Conservation (phyloP, 1,139 yeast species). For the Hansenula sp. region DNA sequence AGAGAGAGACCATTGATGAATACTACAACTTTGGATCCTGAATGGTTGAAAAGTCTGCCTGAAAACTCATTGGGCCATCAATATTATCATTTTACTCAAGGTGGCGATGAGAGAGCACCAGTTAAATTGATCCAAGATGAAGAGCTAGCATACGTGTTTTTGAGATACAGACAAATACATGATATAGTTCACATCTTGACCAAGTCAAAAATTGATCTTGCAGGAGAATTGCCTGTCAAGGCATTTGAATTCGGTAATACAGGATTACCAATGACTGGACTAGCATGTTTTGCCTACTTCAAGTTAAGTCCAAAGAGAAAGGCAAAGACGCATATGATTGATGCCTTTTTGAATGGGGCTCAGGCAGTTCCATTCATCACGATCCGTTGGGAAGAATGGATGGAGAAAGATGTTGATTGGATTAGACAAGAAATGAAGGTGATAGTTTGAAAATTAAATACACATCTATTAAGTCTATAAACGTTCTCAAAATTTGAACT, state of each 20-base stretch:
- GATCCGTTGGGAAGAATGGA: conserved; percentile 88
- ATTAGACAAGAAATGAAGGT: conserved; percentile 55
- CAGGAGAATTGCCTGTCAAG: conserved; percentile 93
- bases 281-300: conserved; percentile 83
- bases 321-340: conserved; percentile 39
- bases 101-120: conserved; percentile 90
- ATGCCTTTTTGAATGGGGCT: conserved; percentile 72
- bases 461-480: too few relatives aligned
- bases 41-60: conserved; percentile 56
- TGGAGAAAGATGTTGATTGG: conserved; percentile 69
- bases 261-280: conserved; percentile 93
- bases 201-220: conserved; percentile 85
- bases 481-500: neutral
- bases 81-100: conserved; percentile 81
- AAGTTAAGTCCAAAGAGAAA: conserved; percentile 52
- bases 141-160: conserved; percentile 86
- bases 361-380: conserved; percentile 74
- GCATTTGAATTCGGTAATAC: conserved; percentile 89
- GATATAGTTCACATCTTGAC: conserved; percentile 94
- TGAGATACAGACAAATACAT: conserved; percentile 93
- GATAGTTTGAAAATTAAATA: neutral
- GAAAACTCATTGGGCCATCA: conserved; percentile 73
- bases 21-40: conserved; percentile 62
- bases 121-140: conserved; percentile 86
- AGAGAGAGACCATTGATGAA: conserved; percentile 83